A percentile compares a stretch with the other conserved stretches of the same genome.
Conservation (phyloP, 495 filamentous ascomycete genomes). For the Bombardia bombarda region DNA sequence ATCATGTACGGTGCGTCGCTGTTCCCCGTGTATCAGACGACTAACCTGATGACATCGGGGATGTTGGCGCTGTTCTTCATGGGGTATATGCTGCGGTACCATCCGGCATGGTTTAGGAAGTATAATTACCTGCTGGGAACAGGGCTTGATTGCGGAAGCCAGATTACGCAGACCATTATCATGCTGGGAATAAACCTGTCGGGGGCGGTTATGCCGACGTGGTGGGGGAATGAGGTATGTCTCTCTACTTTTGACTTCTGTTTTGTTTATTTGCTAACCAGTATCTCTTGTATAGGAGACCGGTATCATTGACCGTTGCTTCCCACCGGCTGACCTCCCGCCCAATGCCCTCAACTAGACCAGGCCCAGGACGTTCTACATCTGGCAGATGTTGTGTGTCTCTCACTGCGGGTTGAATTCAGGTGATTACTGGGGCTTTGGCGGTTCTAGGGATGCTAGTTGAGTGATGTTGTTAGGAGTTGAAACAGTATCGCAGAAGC, state of each 20-base stretch:
- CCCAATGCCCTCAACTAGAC: constrained; percentile 1
- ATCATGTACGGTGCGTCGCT: constrained; percentile 9
- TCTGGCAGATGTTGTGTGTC: no score
- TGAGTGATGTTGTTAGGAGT: no score
- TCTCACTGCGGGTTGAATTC: no score
- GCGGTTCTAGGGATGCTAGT: no score
- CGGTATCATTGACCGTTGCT: constrained; percentile 3
- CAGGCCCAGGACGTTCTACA: no score
- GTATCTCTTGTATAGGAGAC: background rate
- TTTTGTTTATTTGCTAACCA: background rate
- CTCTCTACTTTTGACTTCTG: background rate
- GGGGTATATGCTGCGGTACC: constrained; percentile 11
- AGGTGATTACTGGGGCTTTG: no score
- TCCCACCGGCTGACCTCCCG: constrained; percentile 1
- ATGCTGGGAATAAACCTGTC: constrained; percentile 10
- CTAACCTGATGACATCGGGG: constrained; percentile 8
- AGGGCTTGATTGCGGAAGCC: constrained; percentile 45
- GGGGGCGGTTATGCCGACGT: constrained; percentile 3
- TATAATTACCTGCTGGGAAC: constrained; percentile 47
- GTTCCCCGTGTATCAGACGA: constrained; percentile 14
- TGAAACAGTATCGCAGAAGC: no score
- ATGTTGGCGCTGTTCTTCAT: constrained; percentile 12
- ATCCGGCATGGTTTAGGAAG: constrained; percentile 22
- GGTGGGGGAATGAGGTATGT: constrained; percentile 13
- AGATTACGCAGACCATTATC: constrained; percentile 11